phyloP scores from a whole-genome alignment of 2,329 filamentous ascomycete genomes.

The Pestalotiopsis sp. region DNA sequence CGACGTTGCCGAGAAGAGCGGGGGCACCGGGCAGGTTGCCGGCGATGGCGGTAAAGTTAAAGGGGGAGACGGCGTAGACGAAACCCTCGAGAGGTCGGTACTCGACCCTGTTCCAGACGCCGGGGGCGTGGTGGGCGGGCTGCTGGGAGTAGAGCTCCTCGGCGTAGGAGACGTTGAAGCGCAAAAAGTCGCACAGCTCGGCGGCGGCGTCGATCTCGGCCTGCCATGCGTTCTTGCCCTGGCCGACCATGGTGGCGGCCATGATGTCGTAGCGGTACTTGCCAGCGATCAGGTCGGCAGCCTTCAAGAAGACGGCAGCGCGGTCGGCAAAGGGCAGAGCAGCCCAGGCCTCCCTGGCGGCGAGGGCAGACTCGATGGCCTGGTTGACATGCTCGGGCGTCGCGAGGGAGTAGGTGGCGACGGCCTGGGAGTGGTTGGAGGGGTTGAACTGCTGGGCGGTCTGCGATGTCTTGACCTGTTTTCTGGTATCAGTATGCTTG shows the following conservation, averaged over 20 bases:
- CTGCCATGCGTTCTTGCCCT: slow-evolving; percentile 98
- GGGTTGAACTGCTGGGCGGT: slow-evolving; percentile 79
- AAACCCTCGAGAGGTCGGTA: slow-evolving; percentile 91
- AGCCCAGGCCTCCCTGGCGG: slow-evolving; percentile 87
- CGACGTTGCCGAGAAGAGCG: slow-evolving; percentile 89
- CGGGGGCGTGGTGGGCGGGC: slow-evolving; percentile 78
- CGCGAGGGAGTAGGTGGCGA: slow-evolving; percentile 87
- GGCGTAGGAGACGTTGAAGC: slow-evolving; percentile 93
- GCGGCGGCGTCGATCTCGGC: slow-evolving; percentile 97
- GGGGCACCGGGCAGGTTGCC: slow-evolving; percentile 84
- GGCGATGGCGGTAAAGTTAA: slow-evolving; percentile 96
- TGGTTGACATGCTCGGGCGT: slow-evolving; percentile 72
- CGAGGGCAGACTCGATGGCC: slow-evolving; percentile 83
- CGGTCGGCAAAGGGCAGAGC: slow-evolving; percentile 85
- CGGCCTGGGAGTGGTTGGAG: slow-evolving; percentile 71
- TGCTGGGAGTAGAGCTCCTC: slow-evolving; percentile 89
- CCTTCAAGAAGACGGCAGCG: slow-evolving; percentile 93
- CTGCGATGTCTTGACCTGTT: slow-evolving; percentile 66
- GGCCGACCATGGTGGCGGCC: slow-evolving; percentile 92
- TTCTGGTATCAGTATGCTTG: not conserved
- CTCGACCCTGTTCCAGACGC: slow-evolving; percentile 91
- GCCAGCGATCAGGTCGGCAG: slow-evolving; percentile 83
- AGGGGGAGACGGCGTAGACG: slow-evolving; percentile 90
- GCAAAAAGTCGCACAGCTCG: slow-evolving; percentile 88
- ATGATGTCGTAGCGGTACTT: slow-evolving; percentile 98